A percentile compares a stretch with the other conserved stretches of the same genome.
Evolutionary conservation across 2,329 filamentous ascomycete species (phyloP).

Genomic region (Aureobasidium sp.): DNA sequence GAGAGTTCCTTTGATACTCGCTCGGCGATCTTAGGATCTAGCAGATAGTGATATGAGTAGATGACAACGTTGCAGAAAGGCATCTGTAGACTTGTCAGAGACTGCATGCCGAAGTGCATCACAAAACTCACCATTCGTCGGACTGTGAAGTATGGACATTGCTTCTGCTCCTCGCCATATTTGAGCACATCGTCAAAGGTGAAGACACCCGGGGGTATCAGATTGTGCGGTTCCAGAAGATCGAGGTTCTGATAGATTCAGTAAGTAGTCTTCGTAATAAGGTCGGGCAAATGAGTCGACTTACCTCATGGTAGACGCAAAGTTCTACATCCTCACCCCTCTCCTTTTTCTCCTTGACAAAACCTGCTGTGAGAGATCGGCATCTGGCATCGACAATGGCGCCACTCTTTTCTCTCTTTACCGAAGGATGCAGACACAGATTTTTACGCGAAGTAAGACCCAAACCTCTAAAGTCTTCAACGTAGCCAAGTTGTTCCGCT

Average conservation of each 20-base stretch:
- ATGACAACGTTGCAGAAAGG: slow-evolving; percentile 99
- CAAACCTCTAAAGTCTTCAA: slow-evolving; percentile 87
- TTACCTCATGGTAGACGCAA: slow-evolving; percentile 80
- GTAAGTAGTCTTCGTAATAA: neutral
- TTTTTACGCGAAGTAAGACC: slow-evolving; percentile 97
- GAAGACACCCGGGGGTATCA: slow-evolving; percentile 92
- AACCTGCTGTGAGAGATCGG: slow-evolving; percentile 89
- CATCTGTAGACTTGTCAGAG: slow-evolving; percentile 48
- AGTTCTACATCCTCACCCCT: slow-evolving; percentile 88
- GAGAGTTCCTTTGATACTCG: slow-evolving; percentile 90
- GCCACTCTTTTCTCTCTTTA: slow-evolving; percentile 94
- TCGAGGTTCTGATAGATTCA: slow-evolving; percentile 62
- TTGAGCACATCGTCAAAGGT: slow-evolving; percentile 81
- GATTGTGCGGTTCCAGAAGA: slow-evolving; percentile 85
- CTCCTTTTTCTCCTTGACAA: slow-evolving; percentile 96
- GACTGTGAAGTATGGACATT: slow-evolving; percentile 95
- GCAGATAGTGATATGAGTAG: slow-evolving; percentile 96
- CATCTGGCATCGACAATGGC: slow-evolving; percentile 91
- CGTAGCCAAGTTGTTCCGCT: slow-evolving; percentile 75
- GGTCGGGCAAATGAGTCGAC: slow-evolving; percentile 27
- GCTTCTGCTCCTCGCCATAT: slow-evolving; percentile 92
- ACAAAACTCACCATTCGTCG: slow-evolving; percentile 60
- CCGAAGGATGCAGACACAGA: slow-evolving; percentile 88
- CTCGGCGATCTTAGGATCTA: slow-evolving; percentile 97
- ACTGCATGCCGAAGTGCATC: neutral